phyloP scores from a whole-genome alignment of 2,329 filamentous ascomycete genomes.

The Tolypocladium endophyticum region DNA sequence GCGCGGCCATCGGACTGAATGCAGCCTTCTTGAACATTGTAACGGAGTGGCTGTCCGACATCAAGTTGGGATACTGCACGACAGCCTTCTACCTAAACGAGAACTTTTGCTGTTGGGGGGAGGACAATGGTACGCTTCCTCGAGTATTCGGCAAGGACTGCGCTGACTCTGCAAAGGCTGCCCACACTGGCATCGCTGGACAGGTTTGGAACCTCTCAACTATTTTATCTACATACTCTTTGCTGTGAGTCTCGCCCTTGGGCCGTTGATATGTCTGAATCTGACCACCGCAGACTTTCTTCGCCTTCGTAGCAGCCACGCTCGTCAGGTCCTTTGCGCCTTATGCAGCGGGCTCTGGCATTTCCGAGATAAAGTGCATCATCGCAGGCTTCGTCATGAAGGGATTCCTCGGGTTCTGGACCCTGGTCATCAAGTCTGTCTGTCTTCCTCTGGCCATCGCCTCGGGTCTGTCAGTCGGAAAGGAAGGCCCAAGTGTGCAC shows the following conservation, averaged over 20 bases:
- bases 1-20: constrained; percentile 85
- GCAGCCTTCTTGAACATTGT: constrained; percentile 90
- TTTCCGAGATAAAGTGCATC: constrained; percentile 98
- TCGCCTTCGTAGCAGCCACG: constrained; percentile 71
- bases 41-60: constrained; percentile 92
- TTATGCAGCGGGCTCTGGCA: constrained; percentile 92
- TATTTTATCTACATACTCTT: constrained; percentile 84
- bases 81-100: constrained; percentile 97
- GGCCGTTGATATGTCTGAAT: not conserved
- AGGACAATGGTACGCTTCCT: constrained; percentile 57
- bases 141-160: not conserved
- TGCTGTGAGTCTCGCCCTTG: constrained; percentile 43
- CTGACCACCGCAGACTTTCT: constrained; percentile 45
- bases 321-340: constrained; percentile 88
- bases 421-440: constrained; percentile 86
- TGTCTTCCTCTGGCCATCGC: constrained; percentile 85
- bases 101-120: constrained; percentile 95
- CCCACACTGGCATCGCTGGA: constrained; percentile 83
- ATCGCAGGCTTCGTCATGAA: constrained; percentile 99
- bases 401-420: constrained; percentile 87
- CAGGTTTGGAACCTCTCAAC: constrained; percentile 64
- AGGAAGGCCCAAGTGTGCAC: constrained; percentile 97
- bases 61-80: constrained; percentile 91
- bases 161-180: constrained; percentile 48
- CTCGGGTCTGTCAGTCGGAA: constrained; percentile 87